Percentiles rank a stretch among this genome's conserved stretches.
These are phyloP conservation scores for Oryza nivara DNA, from an alignment of 176 grass and related monocot genomes.

Conservation along the genomic window DNA sequence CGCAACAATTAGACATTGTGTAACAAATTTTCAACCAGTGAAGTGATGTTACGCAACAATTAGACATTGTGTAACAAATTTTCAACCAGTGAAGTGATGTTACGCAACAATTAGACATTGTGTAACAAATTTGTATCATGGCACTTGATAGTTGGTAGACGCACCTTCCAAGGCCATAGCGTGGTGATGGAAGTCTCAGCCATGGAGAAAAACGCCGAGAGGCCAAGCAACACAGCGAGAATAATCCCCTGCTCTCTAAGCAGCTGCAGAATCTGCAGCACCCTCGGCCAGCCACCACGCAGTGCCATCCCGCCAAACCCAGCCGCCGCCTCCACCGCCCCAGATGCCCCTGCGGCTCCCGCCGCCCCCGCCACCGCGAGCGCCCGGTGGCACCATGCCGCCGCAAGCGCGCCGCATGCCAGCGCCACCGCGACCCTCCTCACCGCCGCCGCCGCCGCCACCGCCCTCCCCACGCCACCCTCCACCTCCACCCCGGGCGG, in stretches of 20 bases:
- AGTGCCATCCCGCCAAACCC: slow-evolving; percentile 46
- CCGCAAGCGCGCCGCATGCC: slow-evolving; percentile 33
- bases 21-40: not conserved
- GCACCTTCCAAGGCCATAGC: slow-evolving; percentile 98
- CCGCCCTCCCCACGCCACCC: not conserved
- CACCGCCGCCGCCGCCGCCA: not conserved
- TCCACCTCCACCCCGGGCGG: slow-evolving; percentile 19
- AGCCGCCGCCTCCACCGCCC: slow-evolving; percentile 39
- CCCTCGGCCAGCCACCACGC: slow-evolving; percentile 57
- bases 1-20: not conserved
- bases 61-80: not conserved
- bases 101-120: not conserved
- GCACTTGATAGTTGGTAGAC: not conserved
- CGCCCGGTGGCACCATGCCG: slow-evolving; percentile 39
- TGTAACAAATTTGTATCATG: not conserved
- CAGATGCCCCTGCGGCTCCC: slow-evolving; percentile 39
- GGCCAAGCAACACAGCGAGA: slow-evolving; percentile 62
- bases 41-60: not conserved
- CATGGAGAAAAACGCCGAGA: slow-evolving; percentile 99
- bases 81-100: not conserved
- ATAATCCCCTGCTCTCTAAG: slow-evolving; percentile 81
- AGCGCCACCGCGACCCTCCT: slow-evolving; percentile 40
- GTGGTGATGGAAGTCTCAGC: slow-evolving; percentile 96
- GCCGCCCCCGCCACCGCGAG: slow-evolving; percentile 36
- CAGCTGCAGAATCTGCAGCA: slow-evolving; percentile 67